phyloP scores from a whole-genome alignment of 768 basidiomycete species.

The Calocybe cyanea region DNA sequence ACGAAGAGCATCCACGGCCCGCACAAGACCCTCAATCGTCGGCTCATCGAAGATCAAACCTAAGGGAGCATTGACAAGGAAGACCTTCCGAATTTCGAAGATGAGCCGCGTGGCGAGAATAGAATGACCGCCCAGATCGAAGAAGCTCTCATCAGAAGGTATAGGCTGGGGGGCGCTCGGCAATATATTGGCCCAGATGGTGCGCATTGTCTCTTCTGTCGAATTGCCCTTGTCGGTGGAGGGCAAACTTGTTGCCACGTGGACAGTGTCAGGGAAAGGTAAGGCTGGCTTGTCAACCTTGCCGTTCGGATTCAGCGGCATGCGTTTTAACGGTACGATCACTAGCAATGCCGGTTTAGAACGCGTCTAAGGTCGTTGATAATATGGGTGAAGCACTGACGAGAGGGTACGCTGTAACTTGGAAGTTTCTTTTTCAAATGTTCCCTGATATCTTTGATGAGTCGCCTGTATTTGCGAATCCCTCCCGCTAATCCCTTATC shows the following conservation, averaged over 20 bases:
- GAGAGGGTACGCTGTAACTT: slow-evolving; percentile 86
- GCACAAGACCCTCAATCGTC: slow-evolving; percentile 74
- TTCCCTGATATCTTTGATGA: slow-evolving; percentile 93
- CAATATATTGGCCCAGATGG: slow-evolving; percentile 82
- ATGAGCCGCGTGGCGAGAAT: slow-evolving; percentile 96
- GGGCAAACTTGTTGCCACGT: slow-evolving; percentile 41
- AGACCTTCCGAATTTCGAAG: slow-evolving; percentile 92
- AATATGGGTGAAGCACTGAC: slow-evolving; percentile 63
- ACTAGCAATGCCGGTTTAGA: slow-evolving; percentile 62
- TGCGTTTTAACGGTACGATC: slow-evolving; percentile 89
- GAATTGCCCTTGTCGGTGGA: slow-evolving; percentile 43
- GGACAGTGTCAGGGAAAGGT: slow-evolving; percentile 96
- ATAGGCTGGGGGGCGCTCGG: slow-evolving; percentile 75
- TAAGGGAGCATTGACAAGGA: slow-evolving; percentile 87
- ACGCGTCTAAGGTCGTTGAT: too few relatives aligned
- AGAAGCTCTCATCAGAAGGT: slow-evolving; percentile 91
- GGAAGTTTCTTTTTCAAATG: slow-evolving; percentile 96
- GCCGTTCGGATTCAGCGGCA: slow-evolving; percentile 98
- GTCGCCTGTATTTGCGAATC: slow-evolving; percentile 76
- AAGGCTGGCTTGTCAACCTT: slow-evolving; percentile 98
- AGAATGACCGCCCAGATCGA: slow-evolving; percentile 97
- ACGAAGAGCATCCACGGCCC: slow-evolving; percentile 69
- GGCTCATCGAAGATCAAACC: slow-evolving; percentile 91
- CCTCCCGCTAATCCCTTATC: slow-evolving; percentile 64
- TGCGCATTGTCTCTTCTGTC: slow-evolving; percentile 77